phyloP scores from a whole-genome alignment of 108 stramenopile genomes.

The Skeletonema tropicum region DNA sequence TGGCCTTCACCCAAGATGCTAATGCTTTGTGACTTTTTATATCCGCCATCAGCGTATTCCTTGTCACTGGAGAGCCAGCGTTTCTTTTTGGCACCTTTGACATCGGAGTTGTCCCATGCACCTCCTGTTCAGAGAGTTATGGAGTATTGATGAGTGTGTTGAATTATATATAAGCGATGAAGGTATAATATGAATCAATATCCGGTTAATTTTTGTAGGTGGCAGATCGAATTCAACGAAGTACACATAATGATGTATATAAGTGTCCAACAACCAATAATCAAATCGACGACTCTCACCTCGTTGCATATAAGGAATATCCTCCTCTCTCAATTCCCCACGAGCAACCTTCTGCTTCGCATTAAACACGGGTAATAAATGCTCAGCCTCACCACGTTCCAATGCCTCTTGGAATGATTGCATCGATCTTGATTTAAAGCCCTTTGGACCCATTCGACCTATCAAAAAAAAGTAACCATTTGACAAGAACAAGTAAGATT shows the following conservation, averaged over 20 bases:
- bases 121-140: conserved; percentile 25
- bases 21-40: conserved; percentile 75
- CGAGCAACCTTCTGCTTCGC: conserved; percentile 60
- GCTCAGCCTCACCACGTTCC: conserved; percentile 74
- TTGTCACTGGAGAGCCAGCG: conserved; percentile 45
- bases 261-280: no score
- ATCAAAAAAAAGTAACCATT: no score
- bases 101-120: conserved; percentile 52
- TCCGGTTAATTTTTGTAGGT: not conserved
- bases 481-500: no score
- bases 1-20: conserved; percentile 73
- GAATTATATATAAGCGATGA: not conserved
- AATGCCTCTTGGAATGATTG: conserved; percentile 85
- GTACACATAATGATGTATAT: not conserved
- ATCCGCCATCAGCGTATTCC: conserved; percentile 77
- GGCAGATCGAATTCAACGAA: no score
- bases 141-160: not conserved
- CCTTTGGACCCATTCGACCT: conserved; percentile 62
- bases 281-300: conserved; percentile 15
- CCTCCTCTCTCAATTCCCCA: conserved; percentile 69
- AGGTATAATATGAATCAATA: no score
- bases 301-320: conserved; percentile 87
- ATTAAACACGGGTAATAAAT: conserved; percentile 74
- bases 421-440: conserved; percentile 78
- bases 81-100: conserved; percentile 48